Percentiles rank a stretch among this genome's conserved stretches.
Conservation (phyloP, 2,329 filamentous ascomycete genomes). For the Epichloe hybrida region DNA sequence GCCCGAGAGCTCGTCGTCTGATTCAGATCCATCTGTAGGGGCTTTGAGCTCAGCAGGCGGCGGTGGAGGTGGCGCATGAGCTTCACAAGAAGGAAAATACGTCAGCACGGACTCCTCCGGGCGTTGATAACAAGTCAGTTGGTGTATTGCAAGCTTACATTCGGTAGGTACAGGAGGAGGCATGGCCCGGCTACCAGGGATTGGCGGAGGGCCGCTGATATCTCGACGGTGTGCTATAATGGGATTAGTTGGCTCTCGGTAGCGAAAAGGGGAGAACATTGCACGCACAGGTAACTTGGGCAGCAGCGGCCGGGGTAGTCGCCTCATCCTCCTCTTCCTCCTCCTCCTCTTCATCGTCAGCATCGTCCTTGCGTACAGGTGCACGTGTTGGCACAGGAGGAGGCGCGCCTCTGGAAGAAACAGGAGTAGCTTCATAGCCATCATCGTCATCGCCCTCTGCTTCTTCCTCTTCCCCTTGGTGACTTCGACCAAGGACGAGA, state of each 20-base stretch:
- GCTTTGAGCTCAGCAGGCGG: conserved; percentile 43
- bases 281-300: conserved; percentile 10
- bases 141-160: conserved; percentile 31
- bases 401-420: conserved; percentile 13
- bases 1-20: conserved; percentile 72
- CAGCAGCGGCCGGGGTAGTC: conserved; percentile 20
- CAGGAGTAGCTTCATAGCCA: conserved; percentile 3
- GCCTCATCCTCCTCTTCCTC: conserved; percentile 19
- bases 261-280: background rate
- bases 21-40: conserved; percentile 67
- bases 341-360: conserved; percentile 19
- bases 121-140: background rate
- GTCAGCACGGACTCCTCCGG: background rate
- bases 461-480: conserved; percentile 21
- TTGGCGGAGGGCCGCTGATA: conserved; percentile 26
- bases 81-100: conserved; percentile 25
- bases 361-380: conserved; percentile 6
- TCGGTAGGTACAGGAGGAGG: conserved; percentile 46
- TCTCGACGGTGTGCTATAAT: conserved; percentile 21
- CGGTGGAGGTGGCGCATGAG: conserved; percentile 45
- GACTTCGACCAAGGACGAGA: conserved; percentile 28
- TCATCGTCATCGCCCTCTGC: background rate
- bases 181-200: conserved; percentile 37
- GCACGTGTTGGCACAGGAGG: conserved; percentile 17
- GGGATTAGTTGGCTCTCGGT: conserved; percentile 13